Percentiles rank a stretch among this genome's conserved stretches.
Conservation (phyloP, 176 grass and related monocot genomes). For the Ensete glaucum region DNA sequence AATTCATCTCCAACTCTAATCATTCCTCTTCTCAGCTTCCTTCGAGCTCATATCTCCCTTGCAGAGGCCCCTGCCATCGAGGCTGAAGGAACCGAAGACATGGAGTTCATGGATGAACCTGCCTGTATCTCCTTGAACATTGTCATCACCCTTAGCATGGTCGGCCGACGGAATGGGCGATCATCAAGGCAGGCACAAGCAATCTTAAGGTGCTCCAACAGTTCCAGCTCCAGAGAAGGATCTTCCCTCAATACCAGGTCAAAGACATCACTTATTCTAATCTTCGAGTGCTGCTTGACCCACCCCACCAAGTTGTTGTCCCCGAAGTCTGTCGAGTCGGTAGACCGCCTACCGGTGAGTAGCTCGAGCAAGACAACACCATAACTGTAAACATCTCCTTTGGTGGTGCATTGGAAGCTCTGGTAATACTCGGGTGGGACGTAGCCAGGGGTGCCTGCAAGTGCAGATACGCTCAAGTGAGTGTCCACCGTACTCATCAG, state of each 20-base stretch:
- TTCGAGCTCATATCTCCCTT: slow-evolving; percentile 18
- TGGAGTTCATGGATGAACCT: not conserved
- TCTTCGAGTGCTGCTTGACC: slow-evolving; percentile 25
- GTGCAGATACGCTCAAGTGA: slow-evolving; percentile 19
- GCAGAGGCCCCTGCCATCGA: slow-evolving; percentile 1
- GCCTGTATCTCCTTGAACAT: slow-evolving; percentile 29
- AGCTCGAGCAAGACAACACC: slow-evolving; percentile 26
- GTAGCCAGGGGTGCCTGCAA: slow-evolving; percentile 23
- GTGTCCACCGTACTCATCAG: slow-evolving; percentile 19
- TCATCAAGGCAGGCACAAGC: slow-evolving; percentile 25
- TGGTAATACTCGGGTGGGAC: slow-evolving; percentile 29
- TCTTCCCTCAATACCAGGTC: slow-evolving; percentile 19
- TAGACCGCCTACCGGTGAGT: slow-evolving; percentile 18
- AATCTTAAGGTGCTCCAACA: slow-evolving; percentile 28
- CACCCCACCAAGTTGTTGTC: slow-evolving; percentile 27
- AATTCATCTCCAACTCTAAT: not conserved
- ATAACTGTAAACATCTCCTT: slow-evolving; percentile 27
- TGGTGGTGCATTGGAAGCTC: slow-evolving; percentile 28
- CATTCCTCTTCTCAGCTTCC: slow-evolving; percentile 17
- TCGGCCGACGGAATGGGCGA: slow-evolving; percentile 7
- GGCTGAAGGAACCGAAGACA: not conserved
- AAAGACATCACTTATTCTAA: slow-evolving; percentile 18
- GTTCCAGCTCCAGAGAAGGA: slow-evolving; percentile 14
- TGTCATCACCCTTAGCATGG: slow-evolving; percentile 22
- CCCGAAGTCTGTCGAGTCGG: slow-evolving; percentile 8